These are phyloP conservation scores for Zarea fungicola DNA, from an alignment of 2,329 filamentous ascomycete species.

Conservation along the genomic window DNA sequence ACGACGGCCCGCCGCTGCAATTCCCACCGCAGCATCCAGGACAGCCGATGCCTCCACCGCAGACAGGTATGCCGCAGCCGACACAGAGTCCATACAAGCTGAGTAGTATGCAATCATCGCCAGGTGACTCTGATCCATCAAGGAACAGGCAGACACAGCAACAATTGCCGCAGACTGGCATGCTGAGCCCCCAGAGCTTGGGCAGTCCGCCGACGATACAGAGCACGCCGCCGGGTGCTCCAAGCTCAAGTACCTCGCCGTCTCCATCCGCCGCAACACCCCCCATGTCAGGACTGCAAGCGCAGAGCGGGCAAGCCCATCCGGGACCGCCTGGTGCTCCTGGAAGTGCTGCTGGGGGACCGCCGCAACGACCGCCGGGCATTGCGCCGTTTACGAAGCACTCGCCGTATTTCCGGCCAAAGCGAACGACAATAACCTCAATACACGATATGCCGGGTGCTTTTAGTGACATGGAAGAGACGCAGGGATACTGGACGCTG, in stretches of 20 bases:
- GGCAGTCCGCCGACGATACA: conserved; percentile 21
- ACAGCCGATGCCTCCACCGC: not conserved
- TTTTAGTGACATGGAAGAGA: conserved; percentile 30
- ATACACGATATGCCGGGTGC: conserved; percentile 28
- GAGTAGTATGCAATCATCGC: not conserved
- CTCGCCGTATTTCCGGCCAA: conserved; percentile 32
- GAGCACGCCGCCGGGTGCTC: not conserved
- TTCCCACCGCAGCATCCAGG: conserved; percentile 1
- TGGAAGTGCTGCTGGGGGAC: conserved; percentile 13
- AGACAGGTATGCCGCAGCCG: not conserved
- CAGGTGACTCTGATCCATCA: conserved; percentile 1
- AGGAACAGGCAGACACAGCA: not conserved
- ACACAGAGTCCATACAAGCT: not conserved
- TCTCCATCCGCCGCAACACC: conserved; percentile 12
- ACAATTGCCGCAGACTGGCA: conserved; percentile 16
- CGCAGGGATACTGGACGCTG: conserved; percentile 33
- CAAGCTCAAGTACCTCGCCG: not conserved
- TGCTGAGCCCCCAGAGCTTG: conserved; percentile 31
- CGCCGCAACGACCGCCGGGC: conserved; percentile 22
- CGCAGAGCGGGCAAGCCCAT: no score
- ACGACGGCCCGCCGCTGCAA: conserved; percentile 3
- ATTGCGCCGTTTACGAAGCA: conserved; percentile 34
- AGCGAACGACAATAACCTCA: conserved; percentile 24
- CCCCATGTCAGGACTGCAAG: conserved; percentile 3
- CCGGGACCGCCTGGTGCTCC: conserved; percentile 13